Percentiles rank a stretch among this genome's conserved stretches.
Evolutionary conservation across 169 alveolate genomes (phyloP).

Genomic region (Plasmodium vinckei): DNA sequence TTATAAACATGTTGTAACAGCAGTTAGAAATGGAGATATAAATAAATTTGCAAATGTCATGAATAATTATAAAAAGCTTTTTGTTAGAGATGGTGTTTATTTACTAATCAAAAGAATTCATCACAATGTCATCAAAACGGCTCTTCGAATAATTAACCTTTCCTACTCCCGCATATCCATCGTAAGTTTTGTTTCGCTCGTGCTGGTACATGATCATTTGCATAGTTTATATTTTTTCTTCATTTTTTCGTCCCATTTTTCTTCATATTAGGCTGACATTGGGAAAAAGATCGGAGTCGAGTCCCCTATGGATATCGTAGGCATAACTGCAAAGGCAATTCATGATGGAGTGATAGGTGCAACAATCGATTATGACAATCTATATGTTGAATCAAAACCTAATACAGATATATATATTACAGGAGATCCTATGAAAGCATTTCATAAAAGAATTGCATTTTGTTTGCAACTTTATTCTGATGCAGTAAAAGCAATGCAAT

Average conservation of each 20-base stretch:
- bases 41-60: constrained; percentile 89
- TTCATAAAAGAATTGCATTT: constrained; percentile 94
- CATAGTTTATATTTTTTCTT: too few species aligned
- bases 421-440: constrained; percentile 90
- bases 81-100: constrained; percentile 92
- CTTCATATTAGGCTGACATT: constrained; percentile 91
- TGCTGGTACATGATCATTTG: too few species aligned
- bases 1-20: constrained; percentile 92
- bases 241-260: neutral
- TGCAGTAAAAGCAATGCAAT: constrained; percentile 90
- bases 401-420: constrained; percentile 43
- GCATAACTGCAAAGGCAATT: constrained; percentile 95
- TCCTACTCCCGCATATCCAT: constrained; percentile 93
- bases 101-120: constrained; percentile 92
- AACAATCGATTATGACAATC: constrained; percentile 92
- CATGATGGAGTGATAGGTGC: constrained; percentile 97
- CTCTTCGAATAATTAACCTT: constrained; percentile 92
- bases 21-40: constrained; percentile 95
- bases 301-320: constrained; percentile 91
- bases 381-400: constrained; percentile 85
- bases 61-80: constrained; percentile 82
- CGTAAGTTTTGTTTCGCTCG: constrained; percentile 45
- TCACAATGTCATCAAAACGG: constrained; percentile 96
- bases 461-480: constrained; percentile 94
- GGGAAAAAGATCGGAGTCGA: constrained; percentile 92